phyloP scores from a whole-genome alignment of 768 basidiomycete genomes.

The Mrakia gelida region DNA sequence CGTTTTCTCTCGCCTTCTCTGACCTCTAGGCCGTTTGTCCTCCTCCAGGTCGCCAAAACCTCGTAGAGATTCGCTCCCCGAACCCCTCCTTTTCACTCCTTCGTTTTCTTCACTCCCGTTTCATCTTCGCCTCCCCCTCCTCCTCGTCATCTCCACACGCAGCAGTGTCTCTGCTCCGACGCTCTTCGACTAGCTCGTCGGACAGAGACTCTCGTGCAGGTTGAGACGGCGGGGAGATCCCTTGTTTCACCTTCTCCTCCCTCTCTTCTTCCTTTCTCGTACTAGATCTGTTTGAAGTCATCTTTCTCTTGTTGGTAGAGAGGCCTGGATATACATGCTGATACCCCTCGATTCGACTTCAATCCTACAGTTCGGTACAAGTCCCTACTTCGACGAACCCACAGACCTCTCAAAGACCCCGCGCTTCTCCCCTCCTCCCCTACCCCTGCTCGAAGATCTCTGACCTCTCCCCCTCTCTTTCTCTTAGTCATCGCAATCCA shows the following conservation, averaged over 20 bases:
- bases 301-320: too few species aligned
- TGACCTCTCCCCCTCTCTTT: too few species aligned
- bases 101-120: not conserved
- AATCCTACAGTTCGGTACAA: too few species aligned
- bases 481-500: too few species aligned
- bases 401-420: too few species aligned
- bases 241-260: not conserved
- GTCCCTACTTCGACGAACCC: too few species aligned
- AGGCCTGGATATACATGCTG: too few species aligned
- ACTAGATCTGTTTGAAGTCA: not conserved
- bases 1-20: not conserved
- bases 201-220: not conserved
- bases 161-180: not conserved
- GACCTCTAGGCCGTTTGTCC: not conserved
- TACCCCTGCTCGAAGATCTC: too few species aligned
- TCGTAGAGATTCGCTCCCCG: not conserved
- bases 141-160: not conserved
- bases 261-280: not conserved
- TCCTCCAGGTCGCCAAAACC: not conserved
- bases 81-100: not conserved
- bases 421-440: too few species aligned
- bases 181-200: not conserved
- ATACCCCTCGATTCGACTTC: too few species aligned
- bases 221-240: not conserved
- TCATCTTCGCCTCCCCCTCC: not conserved